phyloP scores from a whole-genome alignment of 345 rosid genomes.

The Punica granatum region DNA sequence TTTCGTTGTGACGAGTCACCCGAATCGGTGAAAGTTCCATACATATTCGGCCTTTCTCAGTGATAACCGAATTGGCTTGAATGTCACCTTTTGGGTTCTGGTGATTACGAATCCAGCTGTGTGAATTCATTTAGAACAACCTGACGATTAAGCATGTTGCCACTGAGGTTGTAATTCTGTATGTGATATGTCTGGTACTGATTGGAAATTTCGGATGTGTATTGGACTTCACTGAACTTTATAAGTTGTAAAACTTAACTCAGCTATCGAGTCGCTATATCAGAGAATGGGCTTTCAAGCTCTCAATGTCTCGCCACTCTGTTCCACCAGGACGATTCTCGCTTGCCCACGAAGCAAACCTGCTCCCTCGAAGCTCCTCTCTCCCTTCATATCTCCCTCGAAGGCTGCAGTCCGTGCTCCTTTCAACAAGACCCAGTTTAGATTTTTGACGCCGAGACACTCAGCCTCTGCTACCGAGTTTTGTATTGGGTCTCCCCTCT shows the following conservation, averaged over 20 bases:
- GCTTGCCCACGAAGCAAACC: constrained; percentile 16
- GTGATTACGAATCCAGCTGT: neutral
- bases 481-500: neutral
- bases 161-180: neutral
- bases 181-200: neutral
- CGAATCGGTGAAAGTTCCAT: neutral
- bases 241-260: neutral
- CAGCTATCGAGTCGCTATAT: constrained; percentile 8
- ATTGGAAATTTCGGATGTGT: neutral
- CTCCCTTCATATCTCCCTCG: neutral
- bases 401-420: constrained; percentile 2
- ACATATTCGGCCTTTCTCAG: neutral
- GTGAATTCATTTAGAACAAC: neutral
- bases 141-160: neutral
- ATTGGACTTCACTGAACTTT: neutral
- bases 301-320: constrained; percentile 25
- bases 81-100: neutral
- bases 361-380: constrained; percentile 8
- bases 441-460: neutral
- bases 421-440: constrained; percentile 13
- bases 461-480: constrained; percentile 20
- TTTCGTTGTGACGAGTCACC: neutral
- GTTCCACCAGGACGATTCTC: constrained; percentile 24
- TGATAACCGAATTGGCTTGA: neutral
- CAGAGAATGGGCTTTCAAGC: constrained; percentile 33